Base-by-base conservation (phyloP, 257 asterid species). In the Lycium ferocissimum region DNA sequence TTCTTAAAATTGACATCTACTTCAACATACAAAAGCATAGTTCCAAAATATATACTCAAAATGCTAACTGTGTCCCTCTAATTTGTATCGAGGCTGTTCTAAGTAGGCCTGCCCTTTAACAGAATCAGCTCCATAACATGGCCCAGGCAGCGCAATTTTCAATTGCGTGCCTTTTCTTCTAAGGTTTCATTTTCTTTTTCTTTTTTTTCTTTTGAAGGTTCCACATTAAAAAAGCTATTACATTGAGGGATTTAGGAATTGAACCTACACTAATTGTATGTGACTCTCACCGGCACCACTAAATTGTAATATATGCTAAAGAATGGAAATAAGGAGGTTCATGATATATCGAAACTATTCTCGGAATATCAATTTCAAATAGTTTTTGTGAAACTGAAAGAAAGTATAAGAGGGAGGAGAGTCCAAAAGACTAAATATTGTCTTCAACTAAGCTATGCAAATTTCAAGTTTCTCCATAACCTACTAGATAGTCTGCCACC, bases 1-100 rank as follows among this genome's bases (percentile, higher is more conserved):
- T 43, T 80, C 20, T 72, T 58, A 72, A 45, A 71, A 45, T 45
- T 69, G 85, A 65, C 80, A 56, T 71, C 14, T 26, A 65, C 38
- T 10, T 45, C 35, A 63, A 51, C 66, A 20, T 83, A 81, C 86
- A 83, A 84, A 84, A 10, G 47, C 20, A 61, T 86, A 56, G 18
- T 56, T 65, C 82, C 88, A 49, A 88, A 81, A 83, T 62, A 56
- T 51, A 70, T 17, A 5, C 49, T 53, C 47, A 40, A 43, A 81
- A n/a, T 4, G 6, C 17, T 26, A 26, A 4, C 1, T 40, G 43
- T 65, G 35, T 80, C 57, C 37, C 70, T 54, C 56, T 8, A 37
- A 38, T 37, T 37, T 80, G 38, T 7, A 73, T n/a, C 9, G 38
- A 51, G 22, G 47, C 82, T 22, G 26, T 49, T 58, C 45, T 0